Evolutionary conservation across 148 eudicot species (phyloP).

Genomic region (Vaccinium darrowii): DNA sequence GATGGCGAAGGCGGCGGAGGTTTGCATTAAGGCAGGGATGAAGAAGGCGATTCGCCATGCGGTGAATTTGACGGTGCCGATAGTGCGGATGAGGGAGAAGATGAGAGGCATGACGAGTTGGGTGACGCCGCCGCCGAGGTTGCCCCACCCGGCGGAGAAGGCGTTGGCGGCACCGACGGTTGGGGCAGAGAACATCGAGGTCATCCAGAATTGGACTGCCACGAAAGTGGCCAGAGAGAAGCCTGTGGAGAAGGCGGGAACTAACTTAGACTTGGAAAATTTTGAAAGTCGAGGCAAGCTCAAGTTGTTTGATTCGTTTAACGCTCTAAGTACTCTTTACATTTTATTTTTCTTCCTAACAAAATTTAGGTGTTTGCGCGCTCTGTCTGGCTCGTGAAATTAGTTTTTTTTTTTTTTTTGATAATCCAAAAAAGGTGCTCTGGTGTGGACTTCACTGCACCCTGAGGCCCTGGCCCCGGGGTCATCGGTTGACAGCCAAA

Average conservation of each 20-base stretch:
- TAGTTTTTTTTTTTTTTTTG: no score
- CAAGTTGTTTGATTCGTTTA: no score
- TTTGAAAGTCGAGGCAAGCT: neutral
- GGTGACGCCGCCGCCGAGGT: constrained; percentile 85
- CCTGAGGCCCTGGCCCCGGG: no score
- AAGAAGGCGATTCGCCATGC: constrained; percentile 84
- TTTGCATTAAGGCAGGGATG: constrained; percentile 67
- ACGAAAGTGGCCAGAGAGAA: constrained; percentile 90
- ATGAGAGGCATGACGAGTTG: constrained; percentile 86
- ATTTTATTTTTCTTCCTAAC: neutral
- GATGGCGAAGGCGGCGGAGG: constrained; percentile 49
- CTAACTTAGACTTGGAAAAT: neutral
- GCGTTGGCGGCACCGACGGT: constrained; percentile 82
- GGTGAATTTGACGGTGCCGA: constrained; percentile 42
- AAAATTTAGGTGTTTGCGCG: no score
- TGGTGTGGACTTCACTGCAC: no score
- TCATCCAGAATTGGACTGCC: constrained; percentile 91
- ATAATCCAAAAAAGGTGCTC: no score
- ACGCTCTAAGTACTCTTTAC: no score
- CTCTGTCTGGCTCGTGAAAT: no score
- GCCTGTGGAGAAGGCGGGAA: constrained; percentile 32
- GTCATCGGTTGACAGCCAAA: no score
- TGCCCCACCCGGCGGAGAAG: constrained; percentile 86
- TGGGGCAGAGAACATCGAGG: constrained; percentile 71
- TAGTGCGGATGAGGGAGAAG: constrained; percentile 35